A percentile compares a stretch with the other conserved stretches of the same genome.
These are phyloP conservation scores for Fusarium sp. DNA, from an alignment of 2,329 filamentous ascomycete species.

Conservation along the genomic window DNA sequence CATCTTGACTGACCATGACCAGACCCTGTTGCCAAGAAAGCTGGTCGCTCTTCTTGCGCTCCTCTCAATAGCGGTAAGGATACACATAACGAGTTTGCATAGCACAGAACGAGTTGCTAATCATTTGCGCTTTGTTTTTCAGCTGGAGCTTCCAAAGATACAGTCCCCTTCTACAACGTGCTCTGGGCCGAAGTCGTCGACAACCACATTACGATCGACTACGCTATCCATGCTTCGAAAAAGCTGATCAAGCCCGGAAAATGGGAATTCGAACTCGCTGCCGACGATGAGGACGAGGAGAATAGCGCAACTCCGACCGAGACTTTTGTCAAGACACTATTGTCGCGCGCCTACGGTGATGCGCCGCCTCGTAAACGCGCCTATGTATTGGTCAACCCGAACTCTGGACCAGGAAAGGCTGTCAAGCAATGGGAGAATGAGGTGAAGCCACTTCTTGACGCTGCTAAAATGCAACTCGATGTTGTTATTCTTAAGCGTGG, in stretches of 20 bases:
- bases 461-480: slow-evolving; percentile 81
- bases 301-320: slow-evolving; percentile 55
- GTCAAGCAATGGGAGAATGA: slow-evolving; percentile 78
- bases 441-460: slow-evolving; percentile 84
- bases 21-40: slow-evolving; percentile 41
- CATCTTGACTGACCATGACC: slow-evolving; percentile 29
- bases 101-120: slow-evolving; percentile 9
- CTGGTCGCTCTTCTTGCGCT: slow-evolving; percentile 40
- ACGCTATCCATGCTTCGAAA: slow-evolving; percentile 71
- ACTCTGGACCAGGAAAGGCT: slow-evolving; percentile 84
- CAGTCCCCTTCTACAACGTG: slow-evolving; percentile 83
- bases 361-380: slow-evolving; percentile 79
- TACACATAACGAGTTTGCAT: neutral
- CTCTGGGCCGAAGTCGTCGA: slow-evolving; percentile 80
- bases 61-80: slow-evolving; percentile 37
- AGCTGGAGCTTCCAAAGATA: slow-evolving; percentile 45
- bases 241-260: slow-evolving; percentile 69
- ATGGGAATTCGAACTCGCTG: slow-evolving; percentile 64
- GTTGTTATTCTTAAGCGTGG: slow-evolving; percentile 76
- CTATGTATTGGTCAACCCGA: slow-evolving; percentile 91
- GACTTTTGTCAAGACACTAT: slow-evolving; percentile 74
- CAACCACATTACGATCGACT: slow-evolving; percentile 75
- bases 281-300: slow-evolving; percentile 13
- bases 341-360: slow-evolving; percentile 76
- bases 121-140: neutral